Conservation (phyloP, 805 yeast genomes). For the Kazachstania taianensis region DNA sequence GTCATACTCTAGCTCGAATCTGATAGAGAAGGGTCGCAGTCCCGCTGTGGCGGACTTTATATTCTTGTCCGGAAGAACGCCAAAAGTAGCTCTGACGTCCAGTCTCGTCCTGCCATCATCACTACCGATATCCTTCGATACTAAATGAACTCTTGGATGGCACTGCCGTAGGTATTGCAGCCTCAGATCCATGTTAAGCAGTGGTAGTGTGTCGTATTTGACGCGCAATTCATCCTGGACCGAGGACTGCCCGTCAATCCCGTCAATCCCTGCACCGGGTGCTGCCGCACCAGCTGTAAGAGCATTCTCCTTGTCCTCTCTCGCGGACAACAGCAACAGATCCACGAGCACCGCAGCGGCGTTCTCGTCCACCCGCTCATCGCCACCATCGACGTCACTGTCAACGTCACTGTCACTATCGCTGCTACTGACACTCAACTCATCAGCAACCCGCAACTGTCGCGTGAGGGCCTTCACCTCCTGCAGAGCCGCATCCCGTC, state of each 20-base stretch:
- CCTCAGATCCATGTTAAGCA: slow-evolving; percentile 18
- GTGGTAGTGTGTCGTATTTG: slow-evolving; percentile 23
- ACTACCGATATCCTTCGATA: too few relatives aligned
- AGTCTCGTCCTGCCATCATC: slow-evolving; percentile 1
- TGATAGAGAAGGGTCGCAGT: too few relatives aligned
- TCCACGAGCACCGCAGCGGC: slow-evolving; percentile 8
- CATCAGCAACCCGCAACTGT: slow-evolving; percentile 2
- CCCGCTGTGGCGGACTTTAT: too few relatives aligned
- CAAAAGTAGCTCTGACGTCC: slow-evolving; percentile 2
- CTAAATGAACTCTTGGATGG: slow-evolving; percentile 7
- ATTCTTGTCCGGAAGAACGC: too few relatives aligned
- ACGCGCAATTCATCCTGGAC: slow-evolving; percentile 14
- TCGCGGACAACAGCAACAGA: slow-evolving; percentile 9
- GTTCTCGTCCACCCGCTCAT: slow-evolving; percentile 6
- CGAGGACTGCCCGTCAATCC: slow-evolving; percentile 13
- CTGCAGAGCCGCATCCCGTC: slow-evolving; percentile 12
- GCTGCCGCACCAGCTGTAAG: neutral
- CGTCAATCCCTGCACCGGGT: neutral
- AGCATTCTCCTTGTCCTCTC: neutral
- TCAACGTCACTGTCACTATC: too few relatives aligned
- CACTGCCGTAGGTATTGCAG: slow-evolving; percentile 13
- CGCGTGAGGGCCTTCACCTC: slow-evolving; percentile 11
- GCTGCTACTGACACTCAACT: neutral
- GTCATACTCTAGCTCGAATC: slow-evolving; percentile 2
- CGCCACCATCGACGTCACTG: too few relatives aligned